These are phyloP conservation scores for Phanerodontia chrysosporium DNA, from an alignment of 768 basidiomycete species.

Conservation along the genomic window DNA sequence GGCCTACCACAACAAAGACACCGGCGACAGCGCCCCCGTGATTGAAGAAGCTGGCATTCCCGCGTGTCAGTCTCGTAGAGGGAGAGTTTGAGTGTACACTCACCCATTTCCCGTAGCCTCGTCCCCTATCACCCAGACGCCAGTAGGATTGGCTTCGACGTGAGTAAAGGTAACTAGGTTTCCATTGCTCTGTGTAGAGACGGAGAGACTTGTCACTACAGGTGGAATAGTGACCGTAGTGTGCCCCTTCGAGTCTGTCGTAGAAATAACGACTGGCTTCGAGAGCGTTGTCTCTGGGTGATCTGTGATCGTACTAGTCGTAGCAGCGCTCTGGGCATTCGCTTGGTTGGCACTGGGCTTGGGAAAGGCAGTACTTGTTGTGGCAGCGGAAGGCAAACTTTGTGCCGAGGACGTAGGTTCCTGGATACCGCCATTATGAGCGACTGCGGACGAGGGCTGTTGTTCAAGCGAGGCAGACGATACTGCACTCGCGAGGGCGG, in stretches of 20 bases:
- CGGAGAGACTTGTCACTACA: constrained; percentile 41
- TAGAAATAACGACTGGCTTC: constrained; percentile 38
- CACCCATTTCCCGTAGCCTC: constrained; percentile 15
- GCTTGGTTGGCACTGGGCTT: constrained; percentile 8
- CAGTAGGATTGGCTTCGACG: constrained; percentile 48
- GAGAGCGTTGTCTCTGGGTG: constrained; percentile 41
- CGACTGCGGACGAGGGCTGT: not conserved
- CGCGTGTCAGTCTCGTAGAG: not conserved
- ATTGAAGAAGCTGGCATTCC: constrained; percentile 49
- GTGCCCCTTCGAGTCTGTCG: constrained; percentile 35
- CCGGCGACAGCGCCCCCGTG: constrained; percentile 70
- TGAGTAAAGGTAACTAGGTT: constrained; percentile 45
- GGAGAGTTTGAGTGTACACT: not conserved
- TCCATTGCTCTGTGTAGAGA: constrained; percentile 44
- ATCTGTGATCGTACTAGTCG: constrained; percentile 39
- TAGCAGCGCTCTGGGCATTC: constrained; percentile 22
- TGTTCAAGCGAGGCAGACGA: not conserved
- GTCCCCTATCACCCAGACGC: constrained; percentile 23
- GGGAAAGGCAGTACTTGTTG: not conserved
- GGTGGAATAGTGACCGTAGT: constrained; percentile 40
- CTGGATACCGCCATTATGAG: not conserved
- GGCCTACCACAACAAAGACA: constrained; percentile 65
- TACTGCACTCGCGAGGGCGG: not conserved
- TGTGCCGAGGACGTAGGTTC: not conserved
- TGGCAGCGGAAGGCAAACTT: not conserved